Percentiles rank a stretch among this genome's conserved stretches.
phyloP scores from a whole-genome alignment of 2,329 filamentous ascomycete genomes.

The Cladosporium phlei region DNA sequence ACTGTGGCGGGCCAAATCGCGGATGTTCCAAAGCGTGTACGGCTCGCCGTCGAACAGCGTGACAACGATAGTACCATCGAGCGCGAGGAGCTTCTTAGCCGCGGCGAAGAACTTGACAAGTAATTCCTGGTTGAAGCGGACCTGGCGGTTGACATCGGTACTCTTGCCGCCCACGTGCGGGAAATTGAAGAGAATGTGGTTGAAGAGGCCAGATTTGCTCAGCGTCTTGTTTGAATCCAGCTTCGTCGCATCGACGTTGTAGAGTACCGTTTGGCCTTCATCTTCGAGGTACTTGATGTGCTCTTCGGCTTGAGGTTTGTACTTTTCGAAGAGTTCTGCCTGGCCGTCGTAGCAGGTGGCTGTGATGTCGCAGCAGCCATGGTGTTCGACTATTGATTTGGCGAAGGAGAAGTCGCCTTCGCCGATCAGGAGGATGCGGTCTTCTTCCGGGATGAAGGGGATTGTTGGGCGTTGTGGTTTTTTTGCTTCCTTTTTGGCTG shows the following conservation, averaged over 20 bases:
- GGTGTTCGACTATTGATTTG: slow-evolving; percentile 59
- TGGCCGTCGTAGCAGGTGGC: slow-evolving; percentile 64
- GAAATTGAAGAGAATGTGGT: slow-evolving; percentile 91
- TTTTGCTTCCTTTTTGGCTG: slow-evolving; percentile 25
- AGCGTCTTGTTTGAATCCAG: slow-evolving; percentile 46
- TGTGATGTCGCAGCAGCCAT: slow-evolving; percentile 61
- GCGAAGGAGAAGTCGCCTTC: slow-evolving; percentile 79
- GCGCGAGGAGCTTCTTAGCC: slow-evolving; percentile 49
- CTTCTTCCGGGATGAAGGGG: slow-evolving; percentile 58
- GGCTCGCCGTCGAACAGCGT: slow-evolving; percentile 91
- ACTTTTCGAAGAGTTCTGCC: slow-evolving; percentile 60
- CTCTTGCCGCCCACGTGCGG: slow-evolving; percentile 89
- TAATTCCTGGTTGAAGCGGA: slow-evolving; percentile 81
- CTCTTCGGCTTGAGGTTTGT: slow-evolving; percentile 59
- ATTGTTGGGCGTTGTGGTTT: slow-evolving; percentile 48
- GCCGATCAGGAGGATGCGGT: slow-evolving; percentile 70
- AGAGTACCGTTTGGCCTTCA: slow-evolving; percentile 49
- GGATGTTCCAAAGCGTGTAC: slow-evolving; percentile 92
- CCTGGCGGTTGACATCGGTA: slow-evolving; percentile 91
- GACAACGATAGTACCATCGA: slow-evolving; percentile 63
- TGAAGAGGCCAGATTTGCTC: slow-evolving; percentile 51
- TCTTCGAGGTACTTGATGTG: slow-evolving; percentile 53
- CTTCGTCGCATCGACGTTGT: slow-evolving; percentile 64
- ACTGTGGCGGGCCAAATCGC: slow-evolving; percentile 75
- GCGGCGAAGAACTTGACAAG: slow-evolving; percentile 64